A percentile compares a stretch with the other conserved stretches of the same genome.
Evolutionary conservation across 371 early-diverging fungal species (phyloP).

Genomic region (Mucor sp.): DNA sequence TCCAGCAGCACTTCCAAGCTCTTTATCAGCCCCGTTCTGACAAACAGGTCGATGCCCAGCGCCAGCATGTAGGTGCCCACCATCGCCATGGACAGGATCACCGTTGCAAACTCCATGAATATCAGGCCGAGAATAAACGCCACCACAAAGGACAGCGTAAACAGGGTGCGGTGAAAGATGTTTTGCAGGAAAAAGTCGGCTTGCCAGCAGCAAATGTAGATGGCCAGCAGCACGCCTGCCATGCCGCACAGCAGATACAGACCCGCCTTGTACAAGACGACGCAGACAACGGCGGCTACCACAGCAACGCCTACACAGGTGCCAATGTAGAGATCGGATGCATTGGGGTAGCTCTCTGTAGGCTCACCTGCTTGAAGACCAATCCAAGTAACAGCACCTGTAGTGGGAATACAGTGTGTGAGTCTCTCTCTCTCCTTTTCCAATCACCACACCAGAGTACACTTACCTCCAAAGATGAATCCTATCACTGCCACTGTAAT

Average conservation of each 20-base stretch:
- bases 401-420: not conserved
- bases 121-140: constrained; percentile 4
- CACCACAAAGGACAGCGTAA: constrained; percentile 14
- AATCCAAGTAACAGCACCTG: constrained; percentile 5
- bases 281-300: constrained; percentile 8
- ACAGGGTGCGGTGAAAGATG: constrained; percentile 25
- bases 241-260: constrained; percentile 22
- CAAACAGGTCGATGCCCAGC: constrained; percentile 30
- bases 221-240: constrained; percentile 30
- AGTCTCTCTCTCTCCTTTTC: too few relatives aligned
- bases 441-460: too few relatives aligned
- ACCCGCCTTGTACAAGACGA: constrained; percentile 18
- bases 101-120: constrained; percentile 23
- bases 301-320: constrained; percentile 24
- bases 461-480: constrained; percentile 29
- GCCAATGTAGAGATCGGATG: constrained; percentile 18
- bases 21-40: constrained; percentile 21
- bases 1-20: constrained; percentile 17
- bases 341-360: constrained; percentile 16
- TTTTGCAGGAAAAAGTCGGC: constrained; percentile 34
- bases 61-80: constrained; percentile 34
- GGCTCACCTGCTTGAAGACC: constrained; percentile 24
- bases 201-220: constrained; percentile 43
- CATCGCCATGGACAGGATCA: constrained; percentile 28
- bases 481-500: constrained; percentile 28